Evolutionary conservation across 768 basidiomycete species (phyloP), one percentile per base, ranked within the genome.

Genomic region (Russula sp.): DNA sequence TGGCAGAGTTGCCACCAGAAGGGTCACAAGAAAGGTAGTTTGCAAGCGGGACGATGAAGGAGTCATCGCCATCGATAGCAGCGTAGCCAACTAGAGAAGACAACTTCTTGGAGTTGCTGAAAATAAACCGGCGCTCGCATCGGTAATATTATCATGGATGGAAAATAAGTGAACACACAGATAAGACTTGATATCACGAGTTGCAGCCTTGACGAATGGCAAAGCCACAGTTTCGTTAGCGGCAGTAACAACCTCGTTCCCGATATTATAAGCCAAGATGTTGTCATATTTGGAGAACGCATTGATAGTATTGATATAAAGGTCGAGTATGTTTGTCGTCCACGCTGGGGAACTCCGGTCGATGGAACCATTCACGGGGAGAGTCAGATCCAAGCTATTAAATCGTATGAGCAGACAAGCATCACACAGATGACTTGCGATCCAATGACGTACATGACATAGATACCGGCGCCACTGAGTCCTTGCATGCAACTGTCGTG

Each of bases 181-280:
- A 73, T 93, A 96, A 7, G 93, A 83, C 71, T 85, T 93, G 66
- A 83, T 76, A 71, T 97, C 94, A 42, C 94, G 85, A 32, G 92
- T 91, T 25, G 94, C 94, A 42, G 93, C 93, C 72, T 94, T 95
- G 70, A 97, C 82, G 72, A 83, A 97, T 6, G 92, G 81, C 16
- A 86, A 83, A 10, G 86, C 83, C 35, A 75, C 76, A 16, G 90
- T 90, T 56, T 75, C 74, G 45, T 80, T 79, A 20, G 75, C 49
- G 10, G 78, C 70, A 29, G 80, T 79, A 36, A 85, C 88, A 63
- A 82, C 79, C 66, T 96, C 94, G 69, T 97, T 97, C 22, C 93
- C 94, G 61, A 97, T 80, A 69, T 95, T 96, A 75, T 80, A 95
- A 11, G 86, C 93, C 59, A 96, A 76, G 16, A 97, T 82, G 67